A percentile compares a stretch with the other conserved stretches of the same genome.
Evolutionary conservation across 1,139 yeast species (phyloP).

Genomic region (Suhomyces panamericanus): DNA sequence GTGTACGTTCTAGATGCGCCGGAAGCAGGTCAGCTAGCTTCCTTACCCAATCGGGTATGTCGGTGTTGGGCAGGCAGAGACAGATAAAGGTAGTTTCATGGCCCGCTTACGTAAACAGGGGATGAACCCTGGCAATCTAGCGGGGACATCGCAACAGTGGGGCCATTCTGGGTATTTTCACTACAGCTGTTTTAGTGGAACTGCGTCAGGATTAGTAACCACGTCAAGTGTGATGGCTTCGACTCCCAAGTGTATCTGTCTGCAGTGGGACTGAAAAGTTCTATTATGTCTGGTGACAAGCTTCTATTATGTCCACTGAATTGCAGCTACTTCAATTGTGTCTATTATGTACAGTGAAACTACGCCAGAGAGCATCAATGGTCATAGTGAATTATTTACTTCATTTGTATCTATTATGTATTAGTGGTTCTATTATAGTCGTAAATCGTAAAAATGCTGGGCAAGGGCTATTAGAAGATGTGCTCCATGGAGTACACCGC

Average conservation of each 20-base stretch:
- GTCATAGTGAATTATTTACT: too few relatives aligned
- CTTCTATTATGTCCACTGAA: too few relatives aligned
- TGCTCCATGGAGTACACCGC: constrained; percentile 27
- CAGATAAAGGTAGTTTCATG: background rate
- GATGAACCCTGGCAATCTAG: background rate
- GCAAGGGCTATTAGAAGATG: constrained; percentile 17
- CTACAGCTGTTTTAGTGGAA: too few relatives aligned
- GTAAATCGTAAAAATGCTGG: background rate
- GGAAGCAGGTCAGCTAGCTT: background rate
- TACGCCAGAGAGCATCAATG: too few relatives aligned
- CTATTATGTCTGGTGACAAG: too few relatives aligned
- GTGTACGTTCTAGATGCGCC: constrained; percentile 1
- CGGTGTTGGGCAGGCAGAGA: background rate
- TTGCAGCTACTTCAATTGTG: too few relatives aligned
- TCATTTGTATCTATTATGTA: constrained; percentile 1
- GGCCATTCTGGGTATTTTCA: background rate
- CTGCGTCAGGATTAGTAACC: too few relatives aligned
- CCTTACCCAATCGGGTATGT: background rate
- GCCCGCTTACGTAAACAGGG: background rate
- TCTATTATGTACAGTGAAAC: too few relatives aligned
- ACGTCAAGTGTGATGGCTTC: too few relatives aligned
- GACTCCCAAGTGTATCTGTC: too few relatives aligned
- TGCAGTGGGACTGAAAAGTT: too few relatives aligned
- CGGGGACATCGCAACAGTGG: background rate
- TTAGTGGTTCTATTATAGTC: constrained; percentile 5